These are phyloP conservation scores for Microbotryum lychnidis-dioicae DNA, from an alignment of 1,284 basidiomycete species.

Conservation along the genomic window DNA sequence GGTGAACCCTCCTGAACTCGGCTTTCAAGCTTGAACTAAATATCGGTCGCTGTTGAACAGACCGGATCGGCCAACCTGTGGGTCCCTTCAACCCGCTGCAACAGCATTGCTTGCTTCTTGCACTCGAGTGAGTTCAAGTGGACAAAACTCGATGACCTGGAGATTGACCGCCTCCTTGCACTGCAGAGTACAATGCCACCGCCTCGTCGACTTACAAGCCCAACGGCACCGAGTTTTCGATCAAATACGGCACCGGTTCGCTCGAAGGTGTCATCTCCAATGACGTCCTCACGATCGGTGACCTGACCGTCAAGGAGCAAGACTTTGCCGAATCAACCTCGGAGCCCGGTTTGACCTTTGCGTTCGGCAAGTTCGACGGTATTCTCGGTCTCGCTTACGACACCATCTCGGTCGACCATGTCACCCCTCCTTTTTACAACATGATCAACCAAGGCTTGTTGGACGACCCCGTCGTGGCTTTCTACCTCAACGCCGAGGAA, in stretches of 20 bases:
- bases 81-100: constrained; percentile 83
- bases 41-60: background rate
- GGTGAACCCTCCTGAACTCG: constrained; percentile 45
- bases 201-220: constrained; percentile 79
- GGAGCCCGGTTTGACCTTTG: constrained; percentile 95
- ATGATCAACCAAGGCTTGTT: constrained; percentile 81
- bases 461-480: constrained; percentile 82
- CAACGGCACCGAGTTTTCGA: constrained; percentile 85
- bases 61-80: constrained; percentile 72
- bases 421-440: constrained; percentile 89
- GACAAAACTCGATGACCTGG: no score
- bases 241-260: constrained; percentile 92
- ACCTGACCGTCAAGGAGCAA: constrained; percentile 64
- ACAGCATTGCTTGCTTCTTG: constrained; percentile 90
- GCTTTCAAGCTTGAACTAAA: background rate
- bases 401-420: constrained; percentile 90
- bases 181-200: constrained; percentile 74
- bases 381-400: constrained; percentile 93
- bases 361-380: constrained; percentile 91
- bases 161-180: no score
- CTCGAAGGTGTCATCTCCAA: constrained; percentile 94
- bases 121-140: constrained; percentile 14
- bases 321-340: constrained; percentile 95
- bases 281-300: constrained; percentile 75
- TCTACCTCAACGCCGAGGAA: constrained; percentile 83